Conservation (phyloP, 2,329 filamentous ascomycete species). For the Sporothrix euskadiensis region DNA sequence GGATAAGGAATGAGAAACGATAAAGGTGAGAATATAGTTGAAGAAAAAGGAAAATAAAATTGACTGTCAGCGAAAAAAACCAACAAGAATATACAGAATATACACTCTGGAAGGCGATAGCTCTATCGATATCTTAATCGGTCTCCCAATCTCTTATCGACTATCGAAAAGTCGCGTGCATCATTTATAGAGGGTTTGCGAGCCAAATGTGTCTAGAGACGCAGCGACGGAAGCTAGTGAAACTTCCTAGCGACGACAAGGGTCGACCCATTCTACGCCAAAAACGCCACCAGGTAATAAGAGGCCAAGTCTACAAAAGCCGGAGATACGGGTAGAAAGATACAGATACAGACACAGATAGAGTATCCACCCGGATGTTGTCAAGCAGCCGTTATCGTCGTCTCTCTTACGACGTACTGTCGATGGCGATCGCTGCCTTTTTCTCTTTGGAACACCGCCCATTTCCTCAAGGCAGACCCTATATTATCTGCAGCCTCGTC, state of each 20-base stretch:
- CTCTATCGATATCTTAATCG: not conserved
- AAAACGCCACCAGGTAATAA: not conserved
- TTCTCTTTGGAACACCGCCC: not conserved
- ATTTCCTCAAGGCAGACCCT: not conserved
- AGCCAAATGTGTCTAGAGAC: not conserved
- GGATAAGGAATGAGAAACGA: not conserved
- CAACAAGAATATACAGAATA: not conserved
- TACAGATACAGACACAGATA: not conserved
- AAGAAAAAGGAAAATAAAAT: not conserved
- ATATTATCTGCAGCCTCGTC: not conserved
- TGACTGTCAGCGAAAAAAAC: not conserved
- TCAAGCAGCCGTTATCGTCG: not conserved
- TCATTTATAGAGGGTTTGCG: conserved; percentile 8
- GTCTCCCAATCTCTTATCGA: not conserved
- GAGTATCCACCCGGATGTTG: not conserved
- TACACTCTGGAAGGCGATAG: not conserved
- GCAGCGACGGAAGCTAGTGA: not conserved
- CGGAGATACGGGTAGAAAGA: not conserved
- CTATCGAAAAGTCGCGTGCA: not conserved
- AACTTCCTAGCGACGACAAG: not conserved
- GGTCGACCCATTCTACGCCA: not conserved
- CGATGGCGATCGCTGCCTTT: not conserved
- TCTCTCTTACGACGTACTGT: not conserved
- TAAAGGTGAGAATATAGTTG: not conserved
- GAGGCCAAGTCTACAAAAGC: too few relatives aligned